These are phyloP conservation scores for Sungouiozyma ichnusensis DNA, from an alignment of 805 yeast genomes.

Conservation along the genomic window DNA sequence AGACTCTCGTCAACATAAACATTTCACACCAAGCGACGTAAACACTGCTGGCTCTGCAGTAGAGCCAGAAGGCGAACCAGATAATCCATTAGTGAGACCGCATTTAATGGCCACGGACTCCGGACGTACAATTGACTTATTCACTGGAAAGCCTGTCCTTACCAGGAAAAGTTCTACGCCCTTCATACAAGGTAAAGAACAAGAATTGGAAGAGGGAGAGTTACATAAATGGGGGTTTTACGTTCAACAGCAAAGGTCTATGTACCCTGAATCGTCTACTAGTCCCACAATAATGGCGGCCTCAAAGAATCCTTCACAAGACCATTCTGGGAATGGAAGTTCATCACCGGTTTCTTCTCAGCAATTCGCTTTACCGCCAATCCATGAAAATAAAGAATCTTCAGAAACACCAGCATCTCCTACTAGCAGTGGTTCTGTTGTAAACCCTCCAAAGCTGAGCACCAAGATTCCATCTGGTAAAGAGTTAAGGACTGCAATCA, in stretches of 20 bases:
- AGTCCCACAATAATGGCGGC: not conserved
- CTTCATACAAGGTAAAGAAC: slow-evolving; percentile 51
- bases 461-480: slow-evolving; percentile 37
- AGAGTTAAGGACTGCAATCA: slow-evolving; percentile 42
- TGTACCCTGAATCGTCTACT: slow-evolving; percentile 19
- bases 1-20: slow-evolving; percentile 4
- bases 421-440: not conserved
- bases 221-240: slow-evolving; percentile 77
- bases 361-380: not conserved
- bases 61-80: not conserved
- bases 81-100: slow-evolving; percentile 30
- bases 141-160: slow-evolving; percentile 64
- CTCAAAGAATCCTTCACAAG: too few species aligned
- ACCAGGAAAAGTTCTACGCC: slow-evolving; percentile 56
- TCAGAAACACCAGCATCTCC: not conserved
- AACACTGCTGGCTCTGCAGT: slow-evolving; percentile 1
- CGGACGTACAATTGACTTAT: slow-evolving; percentile 48
- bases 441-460: slow-evolving; percentile 4
- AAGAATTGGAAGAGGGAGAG: slow-evolving; percentile 88
- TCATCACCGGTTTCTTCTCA: not conserved
- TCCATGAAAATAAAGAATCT: not conserved
- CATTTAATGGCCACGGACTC: slow-evolving; percentile 67
- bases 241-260: slow-evolving; percentile 52
- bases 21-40: slow-evolving; percentile 2
- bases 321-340: not conserved